A percentile compares a stretch with the other conserved stretches of the same genome.
Conservation (phyloP, 208 protist species). For the Zelonia costaricensis region DNA sequence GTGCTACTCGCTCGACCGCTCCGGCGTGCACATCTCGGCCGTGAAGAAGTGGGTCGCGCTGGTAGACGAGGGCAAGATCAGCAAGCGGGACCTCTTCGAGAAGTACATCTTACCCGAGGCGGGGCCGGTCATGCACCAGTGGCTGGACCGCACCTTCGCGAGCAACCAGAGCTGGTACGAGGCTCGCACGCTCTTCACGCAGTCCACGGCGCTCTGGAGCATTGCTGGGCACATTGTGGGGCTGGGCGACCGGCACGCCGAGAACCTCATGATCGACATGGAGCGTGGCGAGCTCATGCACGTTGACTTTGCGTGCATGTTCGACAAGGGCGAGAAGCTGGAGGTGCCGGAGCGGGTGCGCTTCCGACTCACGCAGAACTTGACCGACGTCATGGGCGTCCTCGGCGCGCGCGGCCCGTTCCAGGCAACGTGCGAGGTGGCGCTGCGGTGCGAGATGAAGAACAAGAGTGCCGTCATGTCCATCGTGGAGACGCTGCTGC, state of each 20-base stretch:
- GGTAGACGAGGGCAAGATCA: conserved; percentile 60
- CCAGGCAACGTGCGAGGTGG: conserved; percentile 76
- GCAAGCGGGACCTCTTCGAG: conserved; percentile 67
- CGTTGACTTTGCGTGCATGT: conserved; percentile 97
- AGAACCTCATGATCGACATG: conserved; percentile 96
- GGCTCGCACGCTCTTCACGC: conserved; percentile 83
- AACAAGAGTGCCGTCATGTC: conserved; percentile 95
- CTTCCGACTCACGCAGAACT: conserved; percentile 97
- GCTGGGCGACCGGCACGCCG: conserved; percentile 93
- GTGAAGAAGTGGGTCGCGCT: conserved; percentile 75
- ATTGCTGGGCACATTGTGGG: conserved; percentile 97
- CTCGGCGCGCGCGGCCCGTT: conserved; percentile 93
- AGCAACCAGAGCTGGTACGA: conserved; percentile 91
- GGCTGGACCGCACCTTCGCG: conserved; percentile 90
- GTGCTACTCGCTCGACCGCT: conserved; percentile 75
- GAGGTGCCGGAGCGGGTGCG: conserved; percentile 95
- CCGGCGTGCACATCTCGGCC: conserved; percentile 54
- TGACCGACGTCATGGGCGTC: conserved; percentile 96
- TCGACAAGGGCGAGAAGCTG: conserved; percentile 96
- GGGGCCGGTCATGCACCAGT: conserved; percentile 93
- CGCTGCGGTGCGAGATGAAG: conserved; percentile 87
- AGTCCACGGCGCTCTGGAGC: conserved; percentile 93
- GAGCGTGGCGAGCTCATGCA: conserved; percentile 89
- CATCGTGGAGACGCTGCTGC: conserved; percentile 94
- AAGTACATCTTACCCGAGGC: conserved; percentile 79